These are phyloP conservation scores for Teunomyces panamensis DNA, from an alignment of 805 yeast genomes.

Conservation along the genomic window DNA sequence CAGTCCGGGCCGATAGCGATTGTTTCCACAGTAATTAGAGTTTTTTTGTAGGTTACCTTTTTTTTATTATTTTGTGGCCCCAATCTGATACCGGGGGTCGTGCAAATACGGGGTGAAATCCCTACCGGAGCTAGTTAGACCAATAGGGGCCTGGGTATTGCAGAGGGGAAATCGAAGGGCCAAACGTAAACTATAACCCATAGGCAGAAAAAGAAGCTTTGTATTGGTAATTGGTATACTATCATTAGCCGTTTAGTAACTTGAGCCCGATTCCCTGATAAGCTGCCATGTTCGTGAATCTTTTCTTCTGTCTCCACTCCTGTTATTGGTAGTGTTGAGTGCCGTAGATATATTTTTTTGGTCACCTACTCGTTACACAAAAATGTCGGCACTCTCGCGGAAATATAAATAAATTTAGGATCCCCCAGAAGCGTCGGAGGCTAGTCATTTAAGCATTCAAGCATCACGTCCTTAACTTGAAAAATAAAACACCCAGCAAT, in stretches of 20 bases:
- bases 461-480: no score
- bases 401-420: conserved; percentile 1
- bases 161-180: no score
- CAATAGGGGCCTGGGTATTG: neutral
- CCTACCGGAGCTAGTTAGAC: neutral
- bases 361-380: neutral
- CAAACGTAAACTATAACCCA: no score
- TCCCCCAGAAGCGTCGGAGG: neutral
- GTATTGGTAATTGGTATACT: no score
- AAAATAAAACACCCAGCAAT: no score
- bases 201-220: no score
- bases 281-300: no score
- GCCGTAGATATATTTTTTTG: conserved; percentile 1
- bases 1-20: neutral
- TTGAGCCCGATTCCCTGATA: no score
- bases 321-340: neutral
- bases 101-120: neutral
- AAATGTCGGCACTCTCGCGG: neutral
- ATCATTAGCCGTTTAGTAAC: no score
- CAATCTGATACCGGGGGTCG: conserved; percentile 1
- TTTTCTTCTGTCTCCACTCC: neutral
- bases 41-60: neutral
- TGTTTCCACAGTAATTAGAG: conserved; percentile 2
- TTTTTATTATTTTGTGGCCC: neutral
- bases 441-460: no score